Base-by-base conservation (phyloP, 768 basidiomycete species). In the Rhizopogon rudus region DNA sequence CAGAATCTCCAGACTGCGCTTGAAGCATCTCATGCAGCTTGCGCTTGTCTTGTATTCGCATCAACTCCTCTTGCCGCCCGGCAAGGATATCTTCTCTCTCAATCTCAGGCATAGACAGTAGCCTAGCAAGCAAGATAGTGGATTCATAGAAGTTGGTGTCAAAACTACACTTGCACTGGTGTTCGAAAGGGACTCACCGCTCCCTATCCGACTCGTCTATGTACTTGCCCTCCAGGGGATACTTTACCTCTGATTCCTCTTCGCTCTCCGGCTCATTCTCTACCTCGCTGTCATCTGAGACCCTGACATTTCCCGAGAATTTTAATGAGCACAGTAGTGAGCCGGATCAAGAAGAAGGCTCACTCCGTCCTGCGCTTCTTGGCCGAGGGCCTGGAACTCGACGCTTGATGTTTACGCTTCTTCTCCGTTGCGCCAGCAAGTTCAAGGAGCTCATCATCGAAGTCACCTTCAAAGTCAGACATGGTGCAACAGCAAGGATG, bases 191-290 rank as follows among this genome's bases (percentile, higher is more conserved):
- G 54, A 76, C 88, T 74, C 74, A 96, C 96, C 78, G 74, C 60
- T 86, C 80, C 63, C 88, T 81, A 70, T 98, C 96, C 12, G 75
- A 79, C 62, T 93, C 92, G 64, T 97, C 86, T 56, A 80, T 81
- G 66, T 91, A 98, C 70, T 92, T 91, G 49, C 92, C 93, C 63
- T 98, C 96, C 12, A 97, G 73, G 0, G 93, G 95, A 67, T 92
- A 98, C 3, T 91, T 87, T 12, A 68, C 66, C 5, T 76, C 78
- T 31, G 79, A 80, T 53, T 81, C 82, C 51, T 76, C 77, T 61
- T 89, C 88, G 57, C 82, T 86, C 62, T 89, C 87, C 10, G 79
- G 77, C 20, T 71, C 79, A 40, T 77, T 73, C 35, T 80, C 83
- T 16, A 85, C 83, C 7, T 70, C 68, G 25, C 64, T 71, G 35